These are phyloP conservation scores for Vigna mungo DNA, from an alignment of 306 rosid genomes.

Conservation along the genomic window DNA sequence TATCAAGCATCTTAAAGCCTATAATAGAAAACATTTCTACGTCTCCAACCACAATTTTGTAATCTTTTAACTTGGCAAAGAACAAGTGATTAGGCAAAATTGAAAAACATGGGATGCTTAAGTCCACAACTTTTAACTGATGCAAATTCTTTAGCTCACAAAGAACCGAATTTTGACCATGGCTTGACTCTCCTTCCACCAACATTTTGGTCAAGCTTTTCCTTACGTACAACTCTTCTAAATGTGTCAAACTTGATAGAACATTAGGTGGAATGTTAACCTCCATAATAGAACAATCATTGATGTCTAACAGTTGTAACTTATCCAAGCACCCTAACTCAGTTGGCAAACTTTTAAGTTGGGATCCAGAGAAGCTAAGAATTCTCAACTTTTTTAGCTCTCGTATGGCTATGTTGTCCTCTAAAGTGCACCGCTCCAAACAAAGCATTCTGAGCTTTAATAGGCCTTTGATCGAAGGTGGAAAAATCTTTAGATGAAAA, in stretches of 20 bases:
- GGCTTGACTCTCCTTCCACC: conserved; percentile 26
- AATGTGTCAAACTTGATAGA: conserved; percentile 43
- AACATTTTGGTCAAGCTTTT: conserved; percentile 23
- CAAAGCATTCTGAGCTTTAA: conserved; percentile 21
- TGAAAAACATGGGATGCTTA: neutral
- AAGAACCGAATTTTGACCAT: conserved; percentile 17
- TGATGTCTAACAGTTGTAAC: conserved; percentile 26
- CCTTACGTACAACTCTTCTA: conserved; percentile 52
- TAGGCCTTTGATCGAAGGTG: neutral
- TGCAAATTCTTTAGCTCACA: conserved; percentile 20
- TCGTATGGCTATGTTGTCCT: conserved; percentile 10
- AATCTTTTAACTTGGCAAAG: conserved; percentile 18
- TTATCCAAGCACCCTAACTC: conserved; percentile 5
- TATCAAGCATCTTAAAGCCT: conserved; percentile 12
- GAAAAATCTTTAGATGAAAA: neutral
- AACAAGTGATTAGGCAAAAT: neutral
- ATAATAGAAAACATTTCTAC: neutral
- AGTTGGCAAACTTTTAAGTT: conserved; percentile 20
- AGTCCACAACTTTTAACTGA: neutral
- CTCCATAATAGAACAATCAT: neutral
- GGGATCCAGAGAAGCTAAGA: conserved; percentile 37
- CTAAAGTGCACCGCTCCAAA: conserved; percentile 18
- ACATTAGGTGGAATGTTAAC: conserved; percentile 25
- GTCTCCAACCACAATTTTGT: conserved; percentile 49
- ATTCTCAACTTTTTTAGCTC: conserved; percentile 33